These are phyloP conservation scores for Trichoderma reesei DNA, from an alignment of 495 filamentous ascomycete species.

Conservation along the genomic window DNA sequence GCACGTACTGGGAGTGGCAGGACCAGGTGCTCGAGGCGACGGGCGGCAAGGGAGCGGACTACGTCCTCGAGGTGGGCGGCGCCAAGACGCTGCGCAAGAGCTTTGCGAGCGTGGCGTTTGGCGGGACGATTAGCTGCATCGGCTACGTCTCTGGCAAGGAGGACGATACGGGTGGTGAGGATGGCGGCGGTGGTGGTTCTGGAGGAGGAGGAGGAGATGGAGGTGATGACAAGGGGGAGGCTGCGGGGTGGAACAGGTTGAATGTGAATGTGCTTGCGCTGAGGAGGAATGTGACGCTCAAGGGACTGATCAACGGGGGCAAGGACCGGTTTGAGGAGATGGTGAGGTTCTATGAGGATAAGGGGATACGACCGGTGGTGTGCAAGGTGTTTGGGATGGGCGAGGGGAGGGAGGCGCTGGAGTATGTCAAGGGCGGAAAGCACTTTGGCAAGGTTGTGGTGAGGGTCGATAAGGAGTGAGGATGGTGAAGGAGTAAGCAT, in stretches of 20 bases:
- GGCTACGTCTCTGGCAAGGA: constrained; percentile 31
- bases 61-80: constrained; percentile 44
- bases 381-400: constrained; percentile 28
- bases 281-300: constrained; percentile 27
- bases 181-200: not conserved
- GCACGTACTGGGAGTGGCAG: constrained; percentile 32
- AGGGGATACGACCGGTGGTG: constrained; percentile 28
- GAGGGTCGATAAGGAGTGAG: constrained; percentile 13
- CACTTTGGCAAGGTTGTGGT: constrained; percentile 42
- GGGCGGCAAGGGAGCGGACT: constrained; percentile 51
- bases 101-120: constrained; percentile 33
- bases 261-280: constrained; percentile 32
- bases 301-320: constrained; percentile 27
- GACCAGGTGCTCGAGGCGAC: constrained; percentile 29
- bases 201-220: too few relatives aligned
- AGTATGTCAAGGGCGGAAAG: constrained; percentile 32
- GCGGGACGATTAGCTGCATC: constrained; percentile 36
- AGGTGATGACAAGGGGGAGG: not conserved
- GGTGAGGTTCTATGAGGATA: constrained; percentile 23
- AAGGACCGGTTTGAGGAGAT: constrained; percentile 29
- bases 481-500: not conserved
- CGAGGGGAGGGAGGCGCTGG: constrained; percentile 31
- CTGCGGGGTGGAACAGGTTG: constrained; percentile 12
- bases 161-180: not conserved
- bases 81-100: constrained; percentile 31